phyloP scores from a whole-genome alignment of 148 eudicot species.

The Oxyria digyna region DNA sequence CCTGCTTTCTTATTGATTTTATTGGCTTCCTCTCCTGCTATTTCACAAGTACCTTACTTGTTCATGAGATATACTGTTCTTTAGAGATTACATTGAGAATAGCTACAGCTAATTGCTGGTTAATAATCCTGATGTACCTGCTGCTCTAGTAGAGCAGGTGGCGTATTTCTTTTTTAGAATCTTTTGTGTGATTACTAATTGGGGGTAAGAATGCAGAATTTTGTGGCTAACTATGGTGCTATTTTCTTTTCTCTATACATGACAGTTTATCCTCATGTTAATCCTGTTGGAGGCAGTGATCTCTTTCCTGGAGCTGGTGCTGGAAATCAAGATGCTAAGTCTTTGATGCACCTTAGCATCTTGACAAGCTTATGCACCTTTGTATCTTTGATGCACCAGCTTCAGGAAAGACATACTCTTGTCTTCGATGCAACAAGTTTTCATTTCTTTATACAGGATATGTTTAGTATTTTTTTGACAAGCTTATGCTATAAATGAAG shows the following conservation, averaged over 20 bases:
- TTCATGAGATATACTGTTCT: background rate
- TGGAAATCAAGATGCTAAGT: constrained; percentile 50
- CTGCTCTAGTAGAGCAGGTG: background rate
- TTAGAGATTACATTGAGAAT: background rate
- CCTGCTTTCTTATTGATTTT: too few species aligned
- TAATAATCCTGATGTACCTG: background rate
- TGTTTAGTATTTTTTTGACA: too few species aligned
- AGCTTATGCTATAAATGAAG: too few species aligned
- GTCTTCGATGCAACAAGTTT: too few species aligned
- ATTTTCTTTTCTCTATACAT: constrained; percentile 17
- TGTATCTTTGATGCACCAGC: too few species aligned
- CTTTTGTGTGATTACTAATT: background rate
- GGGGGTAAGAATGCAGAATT: background rate
- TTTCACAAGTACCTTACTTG: background rate
- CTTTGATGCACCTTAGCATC: background rate
- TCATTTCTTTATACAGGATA: too few species aligned
- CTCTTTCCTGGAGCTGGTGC: constrained; percentile 75
- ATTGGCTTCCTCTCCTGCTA: too few species aligned
- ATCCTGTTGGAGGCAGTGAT: constrained; percentile 61
- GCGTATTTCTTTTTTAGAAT: background rate
- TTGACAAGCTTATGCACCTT: too few species aligned
- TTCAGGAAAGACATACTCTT: too few species aligned
- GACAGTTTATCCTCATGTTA: constrained; percentile 40
- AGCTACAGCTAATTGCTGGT: background rate
- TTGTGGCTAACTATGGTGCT: background rate